Evolutionary conservation across 352 stramenopile species (phyloP), one percentile per base, ranked within the genome.

Genomic region (Phytophthora boehmeriae): DNA sequence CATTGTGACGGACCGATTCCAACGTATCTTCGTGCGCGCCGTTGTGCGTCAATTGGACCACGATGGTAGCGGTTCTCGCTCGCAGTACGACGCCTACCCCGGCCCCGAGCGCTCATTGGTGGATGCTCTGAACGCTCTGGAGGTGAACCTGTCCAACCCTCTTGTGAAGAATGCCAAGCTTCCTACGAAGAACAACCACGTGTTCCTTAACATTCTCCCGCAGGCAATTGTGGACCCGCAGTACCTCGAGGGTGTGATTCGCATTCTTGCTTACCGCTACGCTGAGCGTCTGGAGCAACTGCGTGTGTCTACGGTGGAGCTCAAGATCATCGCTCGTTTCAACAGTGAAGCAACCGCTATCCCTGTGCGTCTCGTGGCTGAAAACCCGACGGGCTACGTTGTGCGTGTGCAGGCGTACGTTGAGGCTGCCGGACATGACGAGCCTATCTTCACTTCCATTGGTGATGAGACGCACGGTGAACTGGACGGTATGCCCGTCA

Each of bases 321-420:
- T 98, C 34, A 98, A 99, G 75, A 96, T 99, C 75, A 92, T 95
- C 27, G 96, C 93, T 43, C 88, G 89, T 32, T 92, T 99, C 53
- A 96, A 97, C 54, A 78, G 80, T 34, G 93, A 97, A 28, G 92
- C 95, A 13, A 80, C 88, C n/a, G 95, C 92, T 17, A 98, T 99
- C 66, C 96, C 97, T 25, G 83, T 99, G 25, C 95, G 97, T 14
- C 76, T 99, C 34, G 89, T 99, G 45, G 95, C 92, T 9, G 95
- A 90, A 43, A 99, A 99, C 77, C 98, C 98, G 20, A 99, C 98
- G 9, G 97, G 98, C 27, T 99, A 98, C 78, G 98, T 99, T 17
- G 90, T 99, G n/a, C 94, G 97, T 22, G 93, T 99, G 53, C 98
- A 99, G 62, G 98, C 97, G 6, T 99, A 99, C 72, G 97, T 99